Evolutionary conservation across 1,284 basidiomycete species (phyloP), one percentile per base, ranked within the genome.

Genomic region (Irpex sp.): DNA sequence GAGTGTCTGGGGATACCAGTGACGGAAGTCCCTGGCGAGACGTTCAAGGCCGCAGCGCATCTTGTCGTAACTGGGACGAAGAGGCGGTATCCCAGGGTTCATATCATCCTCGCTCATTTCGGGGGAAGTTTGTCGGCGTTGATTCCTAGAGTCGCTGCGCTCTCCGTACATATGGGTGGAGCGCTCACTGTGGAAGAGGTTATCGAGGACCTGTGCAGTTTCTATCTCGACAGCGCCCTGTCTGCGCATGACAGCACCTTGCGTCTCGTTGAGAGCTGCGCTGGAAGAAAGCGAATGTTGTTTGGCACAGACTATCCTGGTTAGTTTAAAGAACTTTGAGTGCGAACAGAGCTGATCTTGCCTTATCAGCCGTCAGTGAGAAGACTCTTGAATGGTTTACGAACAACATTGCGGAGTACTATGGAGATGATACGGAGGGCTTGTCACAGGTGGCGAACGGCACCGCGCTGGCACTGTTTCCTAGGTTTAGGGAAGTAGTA

Each of bases 301-400:
- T 90, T 86, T 71, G 89, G 89, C 51, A 86, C 85, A n/a, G 89
- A 91, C 71, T 89, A 88, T 70, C 89, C 89, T 63, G 89, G 89
- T 87, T 68, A 69, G 77, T 65, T 5, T 43, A 15, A 51, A 50
- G 33, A 37, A 26, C 7, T 21, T 26, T 49, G 2, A 5, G 13
- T 53, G n/a, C 51, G n/a, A 43, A 9, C 4, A 36, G n/a, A 46
- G 31, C 26, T 63, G 37, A 61, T 6, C 15, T 35, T 15, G 4
- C 31, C 49, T 21, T 6, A 39, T 13, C 61, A 90, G 89, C 87
- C 56, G 86, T 88, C 46, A 83, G 79, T 69, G 74, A 70, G 26
- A 74, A 79, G 26, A 86, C 82, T 75, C 79, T 79, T 5, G 67
- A 68, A 15, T 90, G 88, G 87, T 90, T 83, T 69, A 83, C 85